Evolutionary conservation across 176 grass and related monocot species (phyloP), one percentile per base, ranked within the genome.

Genomic region (Triticum urartu): DNA sequence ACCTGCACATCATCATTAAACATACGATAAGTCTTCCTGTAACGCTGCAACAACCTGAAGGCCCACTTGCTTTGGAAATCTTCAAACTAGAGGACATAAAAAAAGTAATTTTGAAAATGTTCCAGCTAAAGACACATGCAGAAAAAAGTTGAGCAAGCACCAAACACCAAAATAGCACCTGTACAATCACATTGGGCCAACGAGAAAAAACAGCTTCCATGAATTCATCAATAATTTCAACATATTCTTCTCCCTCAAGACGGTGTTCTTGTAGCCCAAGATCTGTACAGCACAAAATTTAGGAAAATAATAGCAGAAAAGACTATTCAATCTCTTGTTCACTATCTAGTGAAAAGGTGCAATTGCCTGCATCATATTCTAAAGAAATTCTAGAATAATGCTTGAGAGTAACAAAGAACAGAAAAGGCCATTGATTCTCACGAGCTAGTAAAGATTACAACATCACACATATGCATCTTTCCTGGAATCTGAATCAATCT

Each of bases 1-100:
- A 98, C 96, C 93, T 98, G 96, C 45, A 98, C 96, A 94, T 98
- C 96, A 81, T 98, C 96, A 90, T 98, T 98, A 81, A 98, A 98
- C 96, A 98, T 98, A 68, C 96, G 94, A 64, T 95, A 98, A 47
- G 72, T 95, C 73, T 88, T 95, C 83, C 96, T 92, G 60, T 98
- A 98, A 77, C 93, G 91, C 87, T 92, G 91, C 96, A 98, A 86
- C 33, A 98, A 88, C 77, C 92, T 95, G 83, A 98, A 92, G 33
- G 96, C 93, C 96, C 96, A 98, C 87, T 98, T 98, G 90, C 86
- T 98, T 92, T 98, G 96, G 82, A 98, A 98, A 84, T 98, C 96
- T 89, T 98, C 96, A 84, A 98, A 98, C 96, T 98, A 79, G 72
- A 83, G 82, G 45, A 59, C 5, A 75, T 33, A 83, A 77, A 34